A percentile compares a stretch with the other conserved stretches of the same genome.
These are phyloP conservation scores for Striga hermonthica DNA, from an alignment of 305 asterid genomes.

Conservation along the genomic window DNA sequence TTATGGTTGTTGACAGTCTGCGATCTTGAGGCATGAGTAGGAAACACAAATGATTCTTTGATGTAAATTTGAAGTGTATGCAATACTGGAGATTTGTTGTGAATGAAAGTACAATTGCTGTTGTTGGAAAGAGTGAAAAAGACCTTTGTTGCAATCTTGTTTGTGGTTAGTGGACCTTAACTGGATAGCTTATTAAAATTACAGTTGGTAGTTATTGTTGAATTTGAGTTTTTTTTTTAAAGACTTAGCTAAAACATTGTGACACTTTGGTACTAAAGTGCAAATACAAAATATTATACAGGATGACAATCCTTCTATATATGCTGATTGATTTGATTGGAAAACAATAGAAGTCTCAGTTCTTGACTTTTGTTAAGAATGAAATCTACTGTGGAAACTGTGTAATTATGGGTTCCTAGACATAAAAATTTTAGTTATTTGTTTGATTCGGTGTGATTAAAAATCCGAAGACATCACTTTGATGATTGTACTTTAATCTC, in stretches of 20 bases:
- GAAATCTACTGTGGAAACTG: too few relatives aligned
- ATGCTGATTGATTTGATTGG: too few relatives aligned
- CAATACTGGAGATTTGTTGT: background rate
- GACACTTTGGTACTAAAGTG: background rate
- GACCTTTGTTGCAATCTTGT: background rate
- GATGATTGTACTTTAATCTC: too few relatives aligned
- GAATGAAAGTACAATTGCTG: background rate
- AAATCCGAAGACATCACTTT: too few relatives aligned
- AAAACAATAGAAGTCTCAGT: too few relatives aligned
- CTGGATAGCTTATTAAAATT: background rate
- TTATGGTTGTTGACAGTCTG: conserved; percentile 7
- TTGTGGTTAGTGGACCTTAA: background rate
- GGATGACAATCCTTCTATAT: too few relatives aligned
- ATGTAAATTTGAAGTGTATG: conserved; percentile 15
- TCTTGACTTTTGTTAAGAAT: too few relatives aligned
- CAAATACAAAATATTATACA: too few relatives aligned
- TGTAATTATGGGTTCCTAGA: too few relatives aligned
- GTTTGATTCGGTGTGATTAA: too few relatives aligned
- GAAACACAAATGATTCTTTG: conserved; percentile 8
- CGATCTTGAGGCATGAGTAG: background rate
- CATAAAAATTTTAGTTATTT: too few relatives aligned
- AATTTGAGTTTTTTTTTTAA: background rate
- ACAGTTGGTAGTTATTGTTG: conserved; percentile 7
- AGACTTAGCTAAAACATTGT: background rate
- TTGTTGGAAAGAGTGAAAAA: conserved; percentile 8